Conservation (phyloP, 495 filamentous ascomycete genomes). For the Penicillium canescens region DNA sequence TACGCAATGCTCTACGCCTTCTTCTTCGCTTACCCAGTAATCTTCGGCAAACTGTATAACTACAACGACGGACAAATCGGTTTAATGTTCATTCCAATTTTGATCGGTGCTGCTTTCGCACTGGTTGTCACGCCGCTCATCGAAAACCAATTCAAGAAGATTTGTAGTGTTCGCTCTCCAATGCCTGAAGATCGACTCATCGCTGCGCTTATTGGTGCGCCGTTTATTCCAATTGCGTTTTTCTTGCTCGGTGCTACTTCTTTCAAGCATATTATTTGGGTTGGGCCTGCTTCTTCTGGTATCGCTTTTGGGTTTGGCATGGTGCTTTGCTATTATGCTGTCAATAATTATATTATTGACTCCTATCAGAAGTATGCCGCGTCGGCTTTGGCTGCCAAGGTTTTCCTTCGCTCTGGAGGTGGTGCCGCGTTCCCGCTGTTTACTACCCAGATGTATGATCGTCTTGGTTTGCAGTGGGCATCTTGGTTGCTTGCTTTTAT, state of each 20-base stretch:
- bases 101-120: slow-evolving; percentile 57
- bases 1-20: slow-evolving; percentile 74
- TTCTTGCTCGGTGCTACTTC: slow-evolving; percentile 65
- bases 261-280: slow-evolving; percentile 62
- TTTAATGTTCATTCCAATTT: slow-evolving; percentile 35
- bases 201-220: slow-evolving; percentile 31
- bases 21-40: slow-evolving; percentile 68
- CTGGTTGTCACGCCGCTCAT: slow-evolving; percentile 37
- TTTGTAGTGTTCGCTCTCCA: slow-evolving; percentile 17
- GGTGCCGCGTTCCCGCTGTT: slow-evolving; percentile 50
- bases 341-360: slow-evolving; percentile 73
- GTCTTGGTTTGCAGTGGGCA: slow-evolving; percentile 56
- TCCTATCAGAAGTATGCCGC: slow-evolving; percentile 52
- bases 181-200: slow-evolving; percentile 42
- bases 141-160: slow-evolving; percentile 34
- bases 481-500: slow-evolving; percentile 55
- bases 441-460: slow-evolving; percentile 52
- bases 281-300: slow-evolving; percentile 58
- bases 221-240: slow-evolving; percentile 42
- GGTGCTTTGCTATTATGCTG: slow-evolving; percentile 65
- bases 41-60: slow-evolving; percentile 58
- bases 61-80: slow-evolving; percentile 36
- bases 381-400: slow-evolving; percentile 35
- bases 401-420: slow-evolving; percentile 33
- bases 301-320: slow-evolving; percentile 69